Base-by-base conservation (phyloP, 768 basidiomycete species). In the Astraeus odoratus region DNA sequence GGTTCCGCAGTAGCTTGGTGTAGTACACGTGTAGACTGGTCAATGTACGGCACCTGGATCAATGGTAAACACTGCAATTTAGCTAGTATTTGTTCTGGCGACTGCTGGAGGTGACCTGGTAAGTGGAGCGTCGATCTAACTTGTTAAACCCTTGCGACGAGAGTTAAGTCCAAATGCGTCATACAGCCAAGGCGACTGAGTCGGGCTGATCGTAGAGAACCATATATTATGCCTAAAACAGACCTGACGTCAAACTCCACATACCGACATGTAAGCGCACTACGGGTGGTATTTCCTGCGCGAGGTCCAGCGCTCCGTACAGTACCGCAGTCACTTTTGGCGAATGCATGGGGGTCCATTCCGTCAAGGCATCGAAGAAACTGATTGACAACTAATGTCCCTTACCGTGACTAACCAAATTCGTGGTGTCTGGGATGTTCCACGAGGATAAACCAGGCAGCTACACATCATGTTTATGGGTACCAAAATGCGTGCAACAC, bases 131-230 rank as follows among this genome's bases (percentile, higher is more conserved):
- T 82, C 70, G 34, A 81, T 70, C 81, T 81, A 83, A 44, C 73
- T 70, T 9, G 72, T 69, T 57, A 82, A 57, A 52, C 81, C 79
- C 80, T 23, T 39, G 31, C 36, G 15, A 46, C n/a, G n/a, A n/a
- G n/a, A n/a, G n/a, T n/a, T 41, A 27, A 47, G 43, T 16, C 36
- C 33, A 19, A 35, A 22, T 3, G 2, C 18, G n/a, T 8, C 39
- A 25, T 16, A 30, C 22, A 35, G 47, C 27, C 25, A 6, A 5
- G 3, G 5, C 20, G 36, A 91, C 80, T 31, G 82, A 91, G 56
- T 88, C 86, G 1, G 92, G 86, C 58, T 94, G 90, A 65, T 97
- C 90, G 57, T 75, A 82, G 4, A 91, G 91, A 7, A 89, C 89
- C 90, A 92, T n/a, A n/a, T n/a, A n/a, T n/a, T 86, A 60, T 91